A percentile compares a stretch with the other conserved stretches of the same genome.
Conservation (phyloP, 2,329 filamentous ascomycete species). For the Canariomyces notabilis region DNA sequence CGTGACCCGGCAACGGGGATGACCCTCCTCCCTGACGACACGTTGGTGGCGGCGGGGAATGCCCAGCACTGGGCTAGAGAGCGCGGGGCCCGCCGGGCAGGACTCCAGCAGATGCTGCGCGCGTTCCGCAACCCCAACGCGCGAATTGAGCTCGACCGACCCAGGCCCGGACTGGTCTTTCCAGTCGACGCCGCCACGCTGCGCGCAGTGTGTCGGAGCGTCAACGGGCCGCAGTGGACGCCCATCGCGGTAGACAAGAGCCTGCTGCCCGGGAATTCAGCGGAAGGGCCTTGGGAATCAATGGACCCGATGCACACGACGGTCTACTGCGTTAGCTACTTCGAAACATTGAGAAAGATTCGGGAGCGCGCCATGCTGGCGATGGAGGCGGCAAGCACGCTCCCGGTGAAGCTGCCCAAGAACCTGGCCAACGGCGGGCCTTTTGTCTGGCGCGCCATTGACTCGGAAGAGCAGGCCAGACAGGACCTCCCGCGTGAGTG, state of each 20-base stretch:
- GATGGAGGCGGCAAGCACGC: conserved; percentile 1
- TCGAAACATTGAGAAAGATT: conserved; percentile 1
- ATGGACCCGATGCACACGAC: conserved; percentile 15
- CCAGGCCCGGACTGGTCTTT: conserved; percentile 35
- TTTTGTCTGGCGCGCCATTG: conserved; percentile 22
- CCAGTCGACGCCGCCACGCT: conserved; percentile 28
- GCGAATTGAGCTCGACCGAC: conserved; percentile 34
- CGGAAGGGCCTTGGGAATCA: no score
- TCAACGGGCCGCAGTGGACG: conserved; percentile 21
- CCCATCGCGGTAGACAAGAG: conserved; percentile 9
- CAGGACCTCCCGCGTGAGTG: conserved; percentile 28
- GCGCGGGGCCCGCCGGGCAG: conserved; percentile 42
- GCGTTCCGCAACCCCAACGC: conserved; percentile 33
- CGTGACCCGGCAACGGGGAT: conserved; percentile 4
- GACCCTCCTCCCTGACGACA: conserved; percentile 20
- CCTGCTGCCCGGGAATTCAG: conserved; percentile 10
- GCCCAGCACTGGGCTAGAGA: conserved; percentile 29
- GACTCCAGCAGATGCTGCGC: conserved; percentile 39
- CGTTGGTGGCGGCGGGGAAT: conserved; percentile 12
- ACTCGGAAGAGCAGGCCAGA: conserved; percentile 22
- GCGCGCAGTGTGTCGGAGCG: conserved; percentile 23
- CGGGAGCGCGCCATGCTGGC: conserved; percentile 14
- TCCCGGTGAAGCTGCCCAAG: conserved; percentile 20
- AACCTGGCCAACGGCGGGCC: conserved; percentile 26
- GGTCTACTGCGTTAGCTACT: conserved; percentile 10